Evolutionary conservation across 768 basidiomycete species (phyloP).

Genomic region (Serendipita sp.): DNA sequence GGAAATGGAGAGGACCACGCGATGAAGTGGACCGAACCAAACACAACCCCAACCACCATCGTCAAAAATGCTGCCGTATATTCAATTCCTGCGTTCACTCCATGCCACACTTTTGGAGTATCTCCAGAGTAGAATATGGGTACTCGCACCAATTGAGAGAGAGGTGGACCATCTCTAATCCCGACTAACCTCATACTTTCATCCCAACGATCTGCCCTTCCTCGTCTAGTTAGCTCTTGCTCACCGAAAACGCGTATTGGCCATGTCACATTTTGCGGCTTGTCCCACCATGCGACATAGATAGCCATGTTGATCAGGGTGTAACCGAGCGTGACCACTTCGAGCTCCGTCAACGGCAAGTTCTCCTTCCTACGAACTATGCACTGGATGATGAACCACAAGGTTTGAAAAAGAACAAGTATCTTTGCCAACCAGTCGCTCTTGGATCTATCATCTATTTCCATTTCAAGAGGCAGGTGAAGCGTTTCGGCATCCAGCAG

Average conservation of each 20-base stretch:
- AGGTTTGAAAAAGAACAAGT: not conserved
- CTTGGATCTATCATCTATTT: not conserved
- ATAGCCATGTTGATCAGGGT: not conserved
- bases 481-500: not conserved
- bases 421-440: not conserved
- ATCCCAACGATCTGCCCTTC: too few relatives aligned
- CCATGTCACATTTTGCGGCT: not conserved
- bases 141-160: not conserved
- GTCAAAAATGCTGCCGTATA: not conserved
- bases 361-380: not conserved
- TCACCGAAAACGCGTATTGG: not conserved
- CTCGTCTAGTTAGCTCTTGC: too few relatives aligned
- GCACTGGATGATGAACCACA: not conserved
- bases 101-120: not conserved
- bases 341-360: not conserved
- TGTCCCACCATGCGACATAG: not conserved
- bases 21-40: not conserved
- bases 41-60: not conserved
- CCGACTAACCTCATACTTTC: too few relatives aligned
- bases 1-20: not conserved
- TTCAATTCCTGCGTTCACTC: not conserved
- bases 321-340: not conserved
- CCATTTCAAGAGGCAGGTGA: not conserved
- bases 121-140: not conserved
- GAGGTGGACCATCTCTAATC: not conserved